These are phyloP conservation scores for Ceratobasidium sp. DNA, from an alignment of 1,284 basidiomycete genomes.

Conservation along the genomic window DNA sequence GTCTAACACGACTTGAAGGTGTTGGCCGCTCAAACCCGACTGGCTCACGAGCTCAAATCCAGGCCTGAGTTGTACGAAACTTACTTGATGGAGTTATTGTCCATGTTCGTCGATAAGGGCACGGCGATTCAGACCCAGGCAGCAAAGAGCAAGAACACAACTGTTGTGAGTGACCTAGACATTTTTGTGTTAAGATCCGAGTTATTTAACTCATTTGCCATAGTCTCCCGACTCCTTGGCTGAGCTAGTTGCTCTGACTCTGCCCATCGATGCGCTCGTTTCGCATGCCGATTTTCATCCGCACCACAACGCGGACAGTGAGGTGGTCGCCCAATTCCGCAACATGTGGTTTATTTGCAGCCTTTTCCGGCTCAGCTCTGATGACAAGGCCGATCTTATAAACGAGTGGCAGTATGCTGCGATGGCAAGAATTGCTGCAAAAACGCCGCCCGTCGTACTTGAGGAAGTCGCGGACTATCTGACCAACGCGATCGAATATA, in stretches of 20 bases:
- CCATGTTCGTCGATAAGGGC: conserved; percentile 91
- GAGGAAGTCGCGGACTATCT: conserved; percentile 89
- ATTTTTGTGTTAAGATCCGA: conserved; percentile 42
- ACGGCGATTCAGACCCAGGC: conserved; percentile 87
- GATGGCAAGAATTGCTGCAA: conserved; percentile 84
- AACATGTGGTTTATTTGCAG: conserved; percentile 96
- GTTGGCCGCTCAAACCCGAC: conserved; percentile 87
- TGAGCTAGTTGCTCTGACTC: conserved; percentile 85
- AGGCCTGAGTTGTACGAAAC: conserved; percentile 81
- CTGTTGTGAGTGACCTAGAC: conserved; percentile 31
- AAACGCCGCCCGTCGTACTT: conserved; percentile 88
- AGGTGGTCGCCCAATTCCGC: conserved; percentile 86
- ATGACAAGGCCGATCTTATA: conserved; percentile 60
- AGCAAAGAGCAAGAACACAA: conserved; percentile 51
- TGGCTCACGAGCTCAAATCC: conserved; percentile 80
- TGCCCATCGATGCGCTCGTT: conserved; percentile 93
- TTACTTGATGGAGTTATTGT: conserved; percentile 88
- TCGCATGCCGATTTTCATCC: conserved; percentile 80
- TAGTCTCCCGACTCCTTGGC: conserved; percentile 75
- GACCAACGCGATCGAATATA: conserved; percentile 93
- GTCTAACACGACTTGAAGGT: conserved; percentile 63
- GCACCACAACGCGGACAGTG: conserved; percentile 68
- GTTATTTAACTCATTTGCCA: conserved; percentile 27
- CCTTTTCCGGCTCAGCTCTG: conserved; percentile 79
- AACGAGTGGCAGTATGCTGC: conserved; percentile 84